Evolutionary conservation across 305 asterid species (phyloP).

Genomic region (Rubia occidens): DNA sequence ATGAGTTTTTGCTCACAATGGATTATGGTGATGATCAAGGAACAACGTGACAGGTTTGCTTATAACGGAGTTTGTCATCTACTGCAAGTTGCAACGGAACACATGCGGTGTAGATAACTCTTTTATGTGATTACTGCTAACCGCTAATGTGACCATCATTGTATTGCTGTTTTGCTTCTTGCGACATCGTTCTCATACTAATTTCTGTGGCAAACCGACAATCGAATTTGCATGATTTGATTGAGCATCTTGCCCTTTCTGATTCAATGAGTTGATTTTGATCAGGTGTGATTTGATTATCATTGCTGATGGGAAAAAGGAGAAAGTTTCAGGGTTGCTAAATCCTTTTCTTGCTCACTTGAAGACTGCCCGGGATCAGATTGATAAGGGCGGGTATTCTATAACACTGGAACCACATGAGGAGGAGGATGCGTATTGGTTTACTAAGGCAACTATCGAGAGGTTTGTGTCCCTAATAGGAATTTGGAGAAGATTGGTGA

Average conservation of each 20-base stretch:
- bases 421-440: conserved; percentile 54
- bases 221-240: background rate
- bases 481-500: too few species aligned
- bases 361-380: conserved; percentile 74
- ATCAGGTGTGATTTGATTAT: conserved; percentile 62
- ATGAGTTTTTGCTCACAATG: background rate
- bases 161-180: background rate
- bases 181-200: background rate
- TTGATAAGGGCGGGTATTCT: conserved; percentile 78
- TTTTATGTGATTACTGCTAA: background rate
- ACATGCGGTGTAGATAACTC: background rate
- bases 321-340: conserved; percentile 77
- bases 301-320: conserved; percentile 68
- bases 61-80: background rate
- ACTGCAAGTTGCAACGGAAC: background rate
- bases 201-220: background rate
- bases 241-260: conserved; percentile 1
- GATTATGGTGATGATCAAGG: background rate
- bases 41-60: background rate
- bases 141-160: background rate
- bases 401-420: conserved; percentile 57
- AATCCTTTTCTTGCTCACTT: conserved; percentile 81
- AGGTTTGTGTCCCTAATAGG: conserved; percentile 37
- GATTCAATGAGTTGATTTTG: conserved; percentile 13
- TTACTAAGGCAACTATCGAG: conserved; percentile 79